phyloP scores from a whole-genome alignment of 805 yeast species.

The Suhomyces kilbournensis region DNA sequence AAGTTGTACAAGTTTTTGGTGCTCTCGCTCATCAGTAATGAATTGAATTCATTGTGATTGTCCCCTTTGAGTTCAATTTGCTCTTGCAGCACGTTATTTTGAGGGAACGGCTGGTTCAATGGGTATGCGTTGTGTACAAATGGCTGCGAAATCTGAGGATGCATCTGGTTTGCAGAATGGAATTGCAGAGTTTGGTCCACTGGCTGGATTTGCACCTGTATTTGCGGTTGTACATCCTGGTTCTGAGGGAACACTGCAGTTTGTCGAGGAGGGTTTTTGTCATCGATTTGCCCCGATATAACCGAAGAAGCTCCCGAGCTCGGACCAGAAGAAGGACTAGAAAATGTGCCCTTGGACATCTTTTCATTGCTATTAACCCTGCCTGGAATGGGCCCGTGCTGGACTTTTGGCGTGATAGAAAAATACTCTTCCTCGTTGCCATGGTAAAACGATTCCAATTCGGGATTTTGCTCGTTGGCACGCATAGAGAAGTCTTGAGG shows the following conservation, averaged over 20 bases:
- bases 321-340: background rate
- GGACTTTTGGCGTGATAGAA: background rate
- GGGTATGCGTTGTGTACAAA: background rate
- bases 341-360: background rate
- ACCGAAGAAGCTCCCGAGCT: slow-evolving; percentile 1
- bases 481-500: background rate
- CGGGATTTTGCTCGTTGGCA: slow-evolving; percentile 1
- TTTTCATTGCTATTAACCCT: background rate
- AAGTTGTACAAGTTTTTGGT: slow-evolving; percentile 29
- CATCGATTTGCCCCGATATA: background rate
- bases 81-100: background rate
- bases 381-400: slow-evolving; percentile 1
- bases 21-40: slow-evolving; percentile 22
- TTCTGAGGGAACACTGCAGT: background rate
- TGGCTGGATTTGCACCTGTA: background rate
- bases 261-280: background rate
- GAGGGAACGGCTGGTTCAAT: background rate
- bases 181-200: background rate
- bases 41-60: background rate
- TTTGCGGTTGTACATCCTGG: background rate
- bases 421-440: background rate
- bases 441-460: background rate
- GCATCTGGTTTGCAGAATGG: background rate
- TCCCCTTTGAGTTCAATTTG: background rate
- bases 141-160: background rate